Conservation (phyloP, 768 basidiomycete species). For the Russula virescens region DNA sequence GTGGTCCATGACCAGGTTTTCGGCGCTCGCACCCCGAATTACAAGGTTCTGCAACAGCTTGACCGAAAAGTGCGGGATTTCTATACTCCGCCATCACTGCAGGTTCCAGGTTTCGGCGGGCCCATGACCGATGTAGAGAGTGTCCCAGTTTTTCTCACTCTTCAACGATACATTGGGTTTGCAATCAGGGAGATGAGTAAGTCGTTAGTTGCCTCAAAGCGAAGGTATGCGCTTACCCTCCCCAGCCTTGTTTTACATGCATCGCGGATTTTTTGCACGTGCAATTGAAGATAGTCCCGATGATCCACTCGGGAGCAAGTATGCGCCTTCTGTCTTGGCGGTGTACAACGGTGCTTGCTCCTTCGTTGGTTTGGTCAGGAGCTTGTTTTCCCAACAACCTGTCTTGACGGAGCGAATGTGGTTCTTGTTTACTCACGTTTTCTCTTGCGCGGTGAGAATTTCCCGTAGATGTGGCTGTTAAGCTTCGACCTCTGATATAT, state of each 20-base stretch:
- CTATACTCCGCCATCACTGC: constrained; percentile 59
- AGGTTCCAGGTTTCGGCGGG: constrained; percentile 56
- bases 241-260: constrained; percentile 64
- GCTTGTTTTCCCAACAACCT: constrained; percentile 60
- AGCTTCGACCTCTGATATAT: neutral
- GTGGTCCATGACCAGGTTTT: constrained; percentile 65
- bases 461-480: neutral
- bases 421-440: constrained; percentile 69
- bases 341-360: constrained; percentile 66
- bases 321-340: constrained; percentile 59
- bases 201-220: constrained; percentile 22
- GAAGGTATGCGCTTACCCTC: neutral
- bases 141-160: constrained; percentile 50
- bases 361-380: constrained; percentile 60
- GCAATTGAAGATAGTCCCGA: constrained; percentile 56
- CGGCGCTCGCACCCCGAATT: constrained; percentile 54
- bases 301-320: constrained; percentile 67
- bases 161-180: constrained; percentile 63
- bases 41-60: constrained; percentile 56
- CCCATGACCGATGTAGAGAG: constrained; percentile 37
- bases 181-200: constrained; percentile 65
- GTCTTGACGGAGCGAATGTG: constrained; percentile 64
- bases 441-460: constrained; percentile 57
- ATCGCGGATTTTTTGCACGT: constrained; percentile 68
- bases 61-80: constrained; percentile 60